Evolutionary conservation across 2,329 filamentous ascomycete species (phyloP), one percentile per base, ranked within the genome.

Genomic region (Myriosclerotinia scirpicola): DNA sequence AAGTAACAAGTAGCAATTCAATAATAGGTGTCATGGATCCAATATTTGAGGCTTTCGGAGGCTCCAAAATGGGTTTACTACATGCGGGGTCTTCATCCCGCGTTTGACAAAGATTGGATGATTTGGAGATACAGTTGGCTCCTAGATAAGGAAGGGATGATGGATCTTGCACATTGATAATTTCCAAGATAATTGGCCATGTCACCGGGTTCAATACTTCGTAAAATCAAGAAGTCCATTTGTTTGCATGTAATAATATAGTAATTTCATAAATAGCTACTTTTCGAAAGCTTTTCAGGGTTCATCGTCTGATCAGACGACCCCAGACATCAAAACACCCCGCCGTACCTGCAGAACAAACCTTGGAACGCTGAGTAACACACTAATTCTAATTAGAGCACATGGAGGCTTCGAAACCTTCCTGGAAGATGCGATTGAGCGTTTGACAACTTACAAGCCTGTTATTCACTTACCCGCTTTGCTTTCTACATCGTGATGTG

Each of bases 321-420:
- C 8, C 20, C 30, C 48, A 54, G 54, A 22, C 48, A 54, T 26
- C 40, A 20, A 40, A 26, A n/a, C n/a, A 34, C 2, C 12, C 22
- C 22, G 17, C 9, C 6, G 60, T 63, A 54, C 60, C 60, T 63
- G 60, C 60, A 63, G 60, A 63, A 63, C 36, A n/a, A n/a, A n/a
- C n/a, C n/a, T n/a, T n/a, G n/a, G n/a, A 26, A 55, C 50, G 26
- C 20, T 6, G 17, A 48, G 56, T 17, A 36, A 36, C 48, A n/a
- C 12, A 59, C 8, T 12, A 11, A 48, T 36, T 34, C 3, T 36
- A 48, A 15, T 30, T 36, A 48, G 42, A 17, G 26, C 42, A n/a
- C 42, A 59, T 59, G 42, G 40, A 30, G 48, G 56, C 20, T 42
- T 36, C 56, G 22, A 22, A 36, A 38, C 11, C 17, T 12, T 12